These are phyloP conservation scores for Wickerhamiella nectarea DNA, from an alignment of 805 yeast species.

Conservation along the genomic window DNA sequence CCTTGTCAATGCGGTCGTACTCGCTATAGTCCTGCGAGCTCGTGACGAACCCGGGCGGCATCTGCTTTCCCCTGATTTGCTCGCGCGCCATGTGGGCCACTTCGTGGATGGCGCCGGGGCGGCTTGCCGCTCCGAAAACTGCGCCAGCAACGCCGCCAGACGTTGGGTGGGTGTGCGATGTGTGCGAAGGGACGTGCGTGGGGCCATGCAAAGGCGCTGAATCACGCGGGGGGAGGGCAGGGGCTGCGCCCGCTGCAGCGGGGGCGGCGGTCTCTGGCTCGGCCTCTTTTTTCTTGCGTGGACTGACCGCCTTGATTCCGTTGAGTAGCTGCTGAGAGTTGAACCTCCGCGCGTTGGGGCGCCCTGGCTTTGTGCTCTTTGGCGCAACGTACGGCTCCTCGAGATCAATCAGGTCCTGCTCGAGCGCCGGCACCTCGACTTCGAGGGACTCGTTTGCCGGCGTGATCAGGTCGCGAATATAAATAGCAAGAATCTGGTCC, in stretches of 20 bases:
- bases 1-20: slow-evolving; percentile 15
- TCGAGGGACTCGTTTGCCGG: slow-evolving; percentile 21
- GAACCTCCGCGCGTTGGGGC: slow-evolving; percentile 1
- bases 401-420: slow-evolving; percentile 4
- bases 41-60: slow-evolving; percentile 13
- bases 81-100: slow-evolving; percentile 6
- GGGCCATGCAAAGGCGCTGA: neutral
- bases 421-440: neutral
- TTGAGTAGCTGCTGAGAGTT: neutral
- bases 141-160: slow-evolving; percentile 12
- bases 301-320: neutral
- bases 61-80: neutral
- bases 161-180: neutral
- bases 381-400: slow-evolving; percentile 5
- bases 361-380: slow-evolving; percentile 6
- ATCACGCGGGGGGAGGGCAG: neutral
- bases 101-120: slow-evolving; percentile 1
- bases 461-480: slow-evolving; percentile 55
- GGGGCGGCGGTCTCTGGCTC: neutral
- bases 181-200: too few species aligned
- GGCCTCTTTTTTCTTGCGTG: neutral
- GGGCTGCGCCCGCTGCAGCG: neutral
- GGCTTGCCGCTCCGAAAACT: slow-evolving; percentile 5
- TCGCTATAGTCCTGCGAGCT: slow-evolving; percentile 23
- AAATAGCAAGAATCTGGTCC: slow-evolving; percentile 54